A percentile compares a stretch with the other conserved stretches of the same genome.
phyloP scores from a whole-genome alignment of 345 rosid species.

The Ricinus communis region DNA sequence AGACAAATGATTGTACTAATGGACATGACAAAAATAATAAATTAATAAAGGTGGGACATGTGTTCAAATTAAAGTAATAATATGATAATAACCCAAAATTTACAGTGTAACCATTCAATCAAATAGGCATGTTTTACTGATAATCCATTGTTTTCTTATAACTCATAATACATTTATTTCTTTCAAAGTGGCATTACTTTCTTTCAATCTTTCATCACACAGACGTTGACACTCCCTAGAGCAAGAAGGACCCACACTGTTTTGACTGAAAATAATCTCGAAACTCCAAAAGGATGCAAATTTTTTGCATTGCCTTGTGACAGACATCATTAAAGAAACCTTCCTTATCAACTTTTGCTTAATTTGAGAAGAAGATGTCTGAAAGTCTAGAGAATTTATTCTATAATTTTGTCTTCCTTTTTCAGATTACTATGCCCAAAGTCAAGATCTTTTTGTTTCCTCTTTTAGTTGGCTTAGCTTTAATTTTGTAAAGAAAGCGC shows the following conservation, averaged over 20 bases:
- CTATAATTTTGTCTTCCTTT: not conserved
- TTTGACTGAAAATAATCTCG: slow-evolving; percentile 17
- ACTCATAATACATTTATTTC: not conserved
- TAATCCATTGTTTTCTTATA: not conserved
- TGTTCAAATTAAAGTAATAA: no score
- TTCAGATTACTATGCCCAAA: not conserved
- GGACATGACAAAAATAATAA: not conserved
- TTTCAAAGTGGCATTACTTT: slow-evolving; percentile 3
- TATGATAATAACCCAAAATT: not conserved
- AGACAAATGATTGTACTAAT: not conserved
- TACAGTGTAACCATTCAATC: slow-evolving; percentile 15
- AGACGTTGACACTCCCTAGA: slow-evolving; percentile 22
- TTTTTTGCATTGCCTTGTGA: slow-evolving; percentile 8
- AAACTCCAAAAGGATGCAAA: slow-evolving; percentile 18
- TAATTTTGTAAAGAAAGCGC: no score
- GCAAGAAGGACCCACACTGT: slow-evolving; percentile 5
- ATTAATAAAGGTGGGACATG: no score
- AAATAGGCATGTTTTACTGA: not conserved
- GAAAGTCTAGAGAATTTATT: not conserved
- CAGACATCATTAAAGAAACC: slow-evolving; percentile 24
- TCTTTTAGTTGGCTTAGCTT: no score
- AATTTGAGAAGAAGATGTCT: slow-evolving; percentile 13
- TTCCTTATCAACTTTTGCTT: slow-evolving; percentile 21
- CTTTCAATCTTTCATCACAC: slow-evolving; percentile 31
- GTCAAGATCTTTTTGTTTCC: slow-evolving; percentile 3